Evolutionary conservation across 306 rosid genomes (phyloP).

Genomic region (Luffa acutangula): DNA sequence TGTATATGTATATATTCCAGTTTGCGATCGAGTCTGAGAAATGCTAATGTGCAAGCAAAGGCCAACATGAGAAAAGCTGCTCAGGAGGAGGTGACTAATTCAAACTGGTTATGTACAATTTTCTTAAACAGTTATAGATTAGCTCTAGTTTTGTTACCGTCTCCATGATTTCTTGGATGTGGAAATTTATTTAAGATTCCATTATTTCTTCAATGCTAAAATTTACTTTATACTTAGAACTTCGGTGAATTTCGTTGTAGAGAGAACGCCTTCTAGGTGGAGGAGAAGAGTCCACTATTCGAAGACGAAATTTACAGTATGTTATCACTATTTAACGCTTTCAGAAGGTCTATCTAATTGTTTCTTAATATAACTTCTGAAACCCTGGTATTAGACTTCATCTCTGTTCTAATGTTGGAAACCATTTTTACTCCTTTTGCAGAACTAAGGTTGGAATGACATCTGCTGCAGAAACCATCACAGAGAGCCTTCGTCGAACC

Average conservation of each 20-base stretch:
- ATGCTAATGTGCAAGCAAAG: conserved; percentile 82
- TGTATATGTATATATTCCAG: conserved; percentile 17
- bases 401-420: neutral
- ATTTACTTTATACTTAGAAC: neutral
- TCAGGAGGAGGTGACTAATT: conserved; percentile 47
- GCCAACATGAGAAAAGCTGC: conserved; percentile 75
- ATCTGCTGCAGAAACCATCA: conserved; percentile 89
- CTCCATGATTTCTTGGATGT: neutral
- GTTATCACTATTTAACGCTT: conserved; percentile 22
- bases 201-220: neutral
- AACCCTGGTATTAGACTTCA: neutral
- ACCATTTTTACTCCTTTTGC: conserved; percentile 4
- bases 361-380: neutral
- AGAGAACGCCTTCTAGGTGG: conserved; percentile 83
- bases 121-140: too few relatives aligned
- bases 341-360: neutral
- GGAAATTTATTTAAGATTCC: neutral
- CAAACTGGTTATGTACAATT: neutral
- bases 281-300: conserved; percentile 81
- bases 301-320: conserved; percentile 83
- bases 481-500: conserved; percentile 82
- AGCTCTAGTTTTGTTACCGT: neutral
- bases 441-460: conserved; percentile 95
- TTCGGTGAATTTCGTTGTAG: conserved; percentile 29
- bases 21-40: conserved; percentile 56